These are phyloP conservation scores for Penicillium sp. DNA, from an alignment of 2,329 filamentous ascomycete species.

Conservation along the genomic window DNA sequence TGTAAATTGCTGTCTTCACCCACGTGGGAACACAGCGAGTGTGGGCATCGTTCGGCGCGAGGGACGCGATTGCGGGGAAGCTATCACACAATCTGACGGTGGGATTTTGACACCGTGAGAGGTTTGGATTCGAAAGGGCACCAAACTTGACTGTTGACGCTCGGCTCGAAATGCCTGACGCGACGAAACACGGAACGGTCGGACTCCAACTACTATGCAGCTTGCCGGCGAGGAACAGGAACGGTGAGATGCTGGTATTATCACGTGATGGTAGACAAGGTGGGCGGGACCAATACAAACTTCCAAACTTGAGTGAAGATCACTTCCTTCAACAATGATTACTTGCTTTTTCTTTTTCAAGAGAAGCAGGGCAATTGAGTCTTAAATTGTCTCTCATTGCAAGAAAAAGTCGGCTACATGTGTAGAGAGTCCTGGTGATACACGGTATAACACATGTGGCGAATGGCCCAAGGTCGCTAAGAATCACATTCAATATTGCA, in stretches of 20 bases:
- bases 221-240: constrained; percentile 8
- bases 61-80: constrained; percentile 39
- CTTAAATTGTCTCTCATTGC: not conserved
- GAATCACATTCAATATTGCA: not conserved
- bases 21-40: constrained; percentile 31
- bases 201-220: constrained; percentile 1
- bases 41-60: constrained; percentile 34
- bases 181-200: constrained; percentile 7
- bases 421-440: not conserved
- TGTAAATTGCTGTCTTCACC: constrained; percentile 25
- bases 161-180: constrained; percentile 4
- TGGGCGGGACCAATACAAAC: not conserved
- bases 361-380: too few species aligned
- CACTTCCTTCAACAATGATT: not conserved
- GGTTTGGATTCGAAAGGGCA: not conserved
- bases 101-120: not conserved
- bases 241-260: constrained; percentile 10
- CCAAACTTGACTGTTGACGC: not conserved
- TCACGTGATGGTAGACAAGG: constrained; percentile 12
- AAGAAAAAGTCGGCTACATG: not conserved
- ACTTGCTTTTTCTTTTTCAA: too few species aligned
- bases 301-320: not conserved
- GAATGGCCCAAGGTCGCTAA: not conserved
- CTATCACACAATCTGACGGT: constrained; percentile 12
- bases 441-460: too few species aligned